Evolutionary conservation across 768 basidiomycete species (phyloP), one percentile per base, ranked within the genome.

Genomic region (Pilatotrama ljubarskyi): DNA sequence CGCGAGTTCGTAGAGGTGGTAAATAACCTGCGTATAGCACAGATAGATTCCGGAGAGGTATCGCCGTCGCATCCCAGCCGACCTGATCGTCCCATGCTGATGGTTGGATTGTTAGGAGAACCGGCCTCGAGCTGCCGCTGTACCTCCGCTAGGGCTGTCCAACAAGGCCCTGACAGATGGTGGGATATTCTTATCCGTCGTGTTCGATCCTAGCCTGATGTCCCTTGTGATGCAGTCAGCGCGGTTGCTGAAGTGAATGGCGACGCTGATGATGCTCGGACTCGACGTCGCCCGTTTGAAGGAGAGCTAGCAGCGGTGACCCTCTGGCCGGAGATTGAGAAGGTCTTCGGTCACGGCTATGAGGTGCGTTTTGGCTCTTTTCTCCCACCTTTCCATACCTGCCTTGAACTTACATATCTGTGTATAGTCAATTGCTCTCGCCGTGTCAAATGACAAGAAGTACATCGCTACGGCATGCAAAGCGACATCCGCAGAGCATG

Each of bases 331-430:
- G 97, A 99, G 75, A 78, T 86, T 1, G 97, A 98, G 68, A 99
- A 99, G 72, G 80, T 99, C 0, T 99, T 97, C 71, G 97, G 96
- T 5, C 97, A 98, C 73, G 95, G 96, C 41, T 98, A 98, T 67
- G 97, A 99, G 83, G 93, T 90, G 60, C 51, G 75, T 47, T n/a
- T 18, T 37, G 14, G 20, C 17, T 14, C n/a, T 11, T 20, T 10
- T 62, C 42, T 37, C 22, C 18, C n/a, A 32, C 17, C 35, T 8
- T 15, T 24, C 17, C 18, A 20, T 8, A 5, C 9, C 13, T 20
- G 17, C n/a, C 9, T 50, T 26, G 9, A 9, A 1, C 15, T 11
- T 11, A 17, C 22, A 25, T 2, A 24, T 9, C 15, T 24, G 4
- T 1, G 1, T 18, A 20, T 59, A 96, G 93, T 89, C 91, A 8